Percentiles rank a stretch among this genome's conserved stretches.
Conservation (phyloP, 257 asterid species). For the Solanum medicagineum region DNA sequence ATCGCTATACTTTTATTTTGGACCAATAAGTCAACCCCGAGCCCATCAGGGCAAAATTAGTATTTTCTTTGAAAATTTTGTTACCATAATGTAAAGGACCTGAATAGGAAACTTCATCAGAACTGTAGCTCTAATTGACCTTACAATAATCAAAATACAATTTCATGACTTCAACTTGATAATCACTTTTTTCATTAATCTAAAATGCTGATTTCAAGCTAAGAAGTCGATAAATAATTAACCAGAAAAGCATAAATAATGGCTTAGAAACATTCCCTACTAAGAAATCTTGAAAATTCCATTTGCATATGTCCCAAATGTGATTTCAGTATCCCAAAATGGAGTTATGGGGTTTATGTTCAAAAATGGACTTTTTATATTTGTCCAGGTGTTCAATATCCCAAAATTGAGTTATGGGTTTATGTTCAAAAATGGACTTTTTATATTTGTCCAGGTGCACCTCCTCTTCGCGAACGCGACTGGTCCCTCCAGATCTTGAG, state of each 20-base stretch:
- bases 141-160: not conserved
- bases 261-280: not conserved
- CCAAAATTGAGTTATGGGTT: not conserved
- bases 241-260: not conserved
- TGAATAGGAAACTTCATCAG: not conserved
- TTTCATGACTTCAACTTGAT: not conserved
- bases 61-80: not conserved
- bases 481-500: not conserved
- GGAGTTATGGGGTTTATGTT: not conserved
- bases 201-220: not conserved
- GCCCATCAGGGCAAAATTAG: not conserved
- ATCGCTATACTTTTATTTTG: not conserved
- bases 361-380: not conserved
- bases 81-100: not conserved
- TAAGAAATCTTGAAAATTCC: not conserved
- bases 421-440: not conserved
- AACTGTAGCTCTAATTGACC: not conserved
- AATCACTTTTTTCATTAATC: not conserved
- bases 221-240: not conserved
- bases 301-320: not conserved
- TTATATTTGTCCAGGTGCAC: not conserved
- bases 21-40: not conserved
- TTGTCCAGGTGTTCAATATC: not conserved
- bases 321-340: not conserved
- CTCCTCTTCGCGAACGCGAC: not conserved